phyloP scores from a whole-genome alignment of 148 eudicot species.

The Talinum fruticosum region DNA sequence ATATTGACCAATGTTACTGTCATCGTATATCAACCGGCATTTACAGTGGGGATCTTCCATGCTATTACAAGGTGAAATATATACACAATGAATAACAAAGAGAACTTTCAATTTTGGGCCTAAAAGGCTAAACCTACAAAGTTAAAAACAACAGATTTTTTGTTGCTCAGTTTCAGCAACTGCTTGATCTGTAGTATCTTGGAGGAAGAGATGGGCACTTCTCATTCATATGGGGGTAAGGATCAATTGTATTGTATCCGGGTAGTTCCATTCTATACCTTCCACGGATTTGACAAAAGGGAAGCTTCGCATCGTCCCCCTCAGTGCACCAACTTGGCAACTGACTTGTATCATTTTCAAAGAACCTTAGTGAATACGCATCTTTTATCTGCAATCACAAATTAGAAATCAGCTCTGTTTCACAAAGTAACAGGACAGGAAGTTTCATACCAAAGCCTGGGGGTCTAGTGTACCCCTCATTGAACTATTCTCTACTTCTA shows the following conservation, averaged over 20 bases:
- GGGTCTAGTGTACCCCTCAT: no score
- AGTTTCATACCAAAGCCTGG: no score
- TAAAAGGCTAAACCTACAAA: not conserved
- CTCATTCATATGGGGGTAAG: slow-evolving; percentile 84
- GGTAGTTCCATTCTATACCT: slow-evolving; percentile 91
- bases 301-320: slow-evolving; percentile 63
- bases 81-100: slow-evolving; percentile 11
- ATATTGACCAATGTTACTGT: slow-evolving; percentile 14
- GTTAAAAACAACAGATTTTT: not conserved
- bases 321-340: slow-evolving; percentile 95
- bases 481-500: no score
- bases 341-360: slow-evolving; percentile 65
- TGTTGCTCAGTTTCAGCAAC: slow-evolving; percentile 45
- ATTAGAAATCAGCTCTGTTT: not conserved
- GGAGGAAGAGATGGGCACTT: slow-evolving; percentile 89
- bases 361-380: slow-evolving; percentile 78
- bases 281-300: slow-evolving; percentile 87
- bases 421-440: not conserved
- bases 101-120: not conserved
- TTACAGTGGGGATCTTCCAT: not conserved
- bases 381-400: slow-evolving; percentile 73
- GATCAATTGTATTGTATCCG: slow-evolving; percentile 72
- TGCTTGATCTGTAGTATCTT: slow-evolving; percentile 48
- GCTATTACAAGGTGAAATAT: not conserved
- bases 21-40: slow-evolving; percentile 19